A percentile compares a stretch with the other conserved stretches of the same genome.
phyloP scores from a whole-genome alignment of 805 yeast genomes.

The Candida ortonii region DNA sequence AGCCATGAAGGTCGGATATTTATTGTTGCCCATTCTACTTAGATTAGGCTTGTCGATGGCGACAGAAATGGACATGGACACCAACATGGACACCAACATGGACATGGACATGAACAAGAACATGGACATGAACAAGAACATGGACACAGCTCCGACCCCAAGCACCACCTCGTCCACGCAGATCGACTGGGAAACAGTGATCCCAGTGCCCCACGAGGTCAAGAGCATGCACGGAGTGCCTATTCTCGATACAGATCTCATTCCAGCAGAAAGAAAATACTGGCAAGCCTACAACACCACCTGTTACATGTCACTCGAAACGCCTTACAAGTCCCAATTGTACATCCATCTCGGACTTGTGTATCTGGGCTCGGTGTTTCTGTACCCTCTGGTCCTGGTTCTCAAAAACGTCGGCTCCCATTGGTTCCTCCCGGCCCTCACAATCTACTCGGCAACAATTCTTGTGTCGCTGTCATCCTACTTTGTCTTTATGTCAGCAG shows the following conservation, averaged over 20 bases:
- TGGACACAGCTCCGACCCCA: too few relatives aligned
- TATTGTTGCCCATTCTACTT: too few relatives aligned
- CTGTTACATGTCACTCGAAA: conserved; percentile 58
- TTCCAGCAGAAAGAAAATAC: conserved; percentile 67
- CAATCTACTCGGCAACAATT: conserved; percentile 46
- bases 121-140: conserved; percentile 11
- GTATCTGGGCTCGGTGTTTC: conserved; percentile 42
- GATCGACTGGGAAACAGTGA: conserved; percentile 13
- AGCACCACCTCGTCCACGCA: too few relatives aligned
- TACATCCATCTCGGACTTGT: conserved; percentile 51
- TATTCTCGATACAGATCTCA: conserved; percentile 61
- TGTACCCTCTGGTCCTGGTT: conserved; percentile 69
- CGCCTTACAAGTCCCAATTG: conserved; percentile 50
- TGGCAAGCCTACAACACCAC: conserved; percentile 83
- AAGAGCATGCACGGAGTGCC: conserved; percentile 67
- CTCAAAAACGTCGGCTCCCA: conserved; percentile 57
- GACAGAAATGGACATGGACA: too few relatives aligned
- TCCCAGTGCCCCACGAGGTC: conserved; percentile 47
- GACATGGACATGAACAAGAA: conserved; percentile 9
- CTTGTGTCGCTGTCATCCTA: conserved; percentile 52
- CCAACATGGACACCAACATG: conserved; percentile 8
- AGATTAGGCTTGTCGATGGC: too few relatives aligned
- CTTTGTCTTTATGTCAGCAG: conserved; percentile 54
- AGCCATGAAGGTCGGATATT: too few relatives aligned
- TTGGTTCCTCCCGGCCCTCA: conserved; percentile 56